Evolutionary conservation across 2,329 filamentous ascomycete species (phyloP).

Genomic region (Immersiporthe knoxdaviesiana): DNA sequence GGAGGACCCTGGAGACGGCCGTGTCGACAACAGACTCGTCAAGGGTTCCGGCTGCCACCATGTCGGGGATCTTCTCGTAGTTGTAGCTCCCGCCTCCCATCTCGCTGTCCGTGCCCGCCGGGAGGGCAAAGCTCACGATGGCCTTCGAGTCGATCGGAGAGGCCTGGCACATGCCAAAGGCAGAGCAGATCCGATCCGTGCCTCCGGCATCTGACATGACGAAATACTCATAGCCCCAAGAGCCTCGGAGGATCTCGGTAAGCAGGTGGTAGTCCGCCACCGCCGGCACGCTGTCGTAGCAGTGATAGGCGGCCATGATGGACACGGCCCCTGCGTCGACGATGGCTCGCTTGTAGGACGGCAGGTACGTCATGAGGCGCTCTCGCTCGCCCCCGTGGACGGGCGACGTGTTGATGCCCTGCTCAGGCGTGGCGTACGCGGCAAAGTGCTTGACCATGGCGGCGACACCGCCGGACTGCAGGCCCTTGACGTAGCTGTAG

Average conservation of each 20-base stretch:
- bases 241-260: slow-evolving; percentile 68
- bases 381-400: slow-evolving; percentile 58
- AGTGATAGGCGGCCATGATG: slow-evolving; percentile 76
- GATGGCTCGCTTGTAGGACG: slow-evolving; percentile 69
- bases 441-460: slow-evolving; percentile 79
- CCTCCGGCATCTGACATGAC: slow-evolving; percentile 68
- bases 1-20: slow-evolving; percentile 67
- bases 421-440: slow-evolving; percentile 69
- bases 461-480: slow-evolving; percentile 68
- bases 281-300: slow-evolving; percentile 72
- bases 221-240: slow-evolving; percentile 76
- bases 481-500: slow-evolving; percentile 58
- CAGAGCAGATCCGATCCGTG: slow-evolving; percentile 67
- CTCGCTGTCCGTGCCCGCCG: slow-evolving; percentile 72
- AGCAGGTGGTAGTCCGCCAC: slow-evolving; percentile 68
- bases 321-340: slow-evolving; percentile 66
- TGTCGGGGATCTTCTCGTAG: slow-evolving; percentile 66
- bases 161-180: slow-evolving; percentile 66
- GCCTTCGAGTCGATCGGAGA: slow-evolving; percentile 66
- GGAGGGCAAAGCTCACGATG: slow-evolving; percentile 61
- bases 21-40: slow-evolving; percentile 63
- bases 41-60: slow-evolving; percentile 65
- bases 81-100: slow-evolving; percentile 79
- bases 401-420: slow-evolving; percentile 70
- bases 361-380: slow-evolving; percentile 59